phyloP scores from a whole-genome alignment of 768 basidiomycete species.

The Cystobasidiopsis lactophilus region DNA sequence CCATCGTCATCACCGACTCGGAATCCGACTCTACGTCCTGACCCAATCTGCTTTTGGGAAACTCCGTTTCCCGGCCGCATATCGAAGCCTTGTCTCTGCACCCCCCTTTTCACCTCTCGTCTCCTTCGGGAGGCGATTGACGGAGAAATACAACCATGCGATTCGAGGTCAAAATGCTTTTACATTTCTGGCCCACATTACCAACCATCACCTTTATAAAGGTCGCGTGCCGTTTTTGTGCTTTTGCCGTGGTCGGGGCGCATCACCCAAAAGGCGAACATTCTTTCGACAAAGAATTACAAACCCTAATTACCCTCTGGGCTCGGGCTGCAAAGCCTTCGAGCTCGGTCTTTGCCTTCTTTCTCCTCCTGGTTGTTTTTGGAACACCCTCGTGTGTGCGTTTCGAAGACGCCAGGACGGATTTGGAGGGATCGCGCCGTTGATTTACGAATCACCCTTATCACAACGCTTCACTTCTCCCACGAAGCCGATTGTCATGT shows the following conservation, averaged over 20 bases:
- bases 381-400: too few species aligned
- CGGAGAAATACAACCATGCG: too few species aligned
- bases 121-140: neutral
- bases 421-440: too few species aligned
- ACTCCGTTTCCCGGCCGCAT: neutral
- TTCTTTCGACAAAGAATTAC: neutral
- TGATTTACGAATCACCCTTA: neutral
- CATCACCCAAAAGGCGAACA: constrained; percentile 2
- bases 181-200: neutral
- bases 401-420: too few species aligned
- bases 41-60: too few species aligned
- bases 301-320: neutral
- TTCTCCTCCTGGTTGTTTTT: neutral
- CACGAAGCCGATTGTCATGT: neutral
- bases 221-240: neutral
- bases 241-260: neutral
- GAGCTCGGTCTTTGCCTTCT: neutral
- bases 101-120: neutral
- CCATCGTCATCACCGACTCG: too few species aligned
- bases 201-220: neutral
- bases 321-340: neutral
- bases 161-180: constrained; percentile 1
- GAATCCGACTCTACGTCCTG: too few species aligned
- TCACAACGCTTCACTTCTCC: neutral
- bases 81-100: neutral